Evolutionary conservation across 192 early-diverging fungal species (phyloP), one percentile per base, ranked within the genome.

Genomic region (Diversispora eburnea): DNA sequence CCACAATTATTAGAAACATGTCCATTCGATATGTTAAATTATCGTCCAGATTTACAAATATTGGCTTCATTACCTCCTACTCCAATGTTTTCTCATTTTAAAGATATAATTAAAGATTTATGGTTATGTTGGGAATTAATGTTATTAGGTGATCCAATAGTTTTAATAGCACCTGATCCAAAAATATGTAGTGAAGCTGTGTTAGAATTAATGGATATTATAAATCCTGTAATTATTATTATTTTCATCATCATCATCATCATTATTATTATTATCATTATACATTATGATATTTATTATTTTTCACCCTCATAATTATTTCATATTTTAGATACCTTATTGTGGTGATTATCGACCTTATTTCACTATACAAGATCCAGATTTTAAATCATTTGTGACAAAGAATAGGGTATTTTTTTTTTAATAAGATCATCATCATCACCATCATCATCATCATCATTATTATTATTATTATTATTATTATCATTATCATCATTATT

Each of bases 291-390:
- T 6, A 42, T 52, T 42, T 25, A 51, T 33, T 33, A 33, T 33
- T 33, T 33, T n/a, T n/a, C n/a, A 33, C 2, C 2, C 41, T 42
- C 64, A 8, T 7, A 45, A 8, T 42, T 39, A 8, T 7, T 13
- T 22, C 61, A 46, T 33, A 3, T 8, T 7, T 6, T 83, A 92
- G 86, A 93, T 96, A 66, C 89, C 92, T 20, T 99, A 94, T 78
- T 97, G 95, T 68, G 97, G 97, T 47, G 95, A 99, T 80, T 95
- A 90, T 75, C 89, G 97, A 19, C 96, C 96, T 10, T 99, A 96
- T 69, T 96, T 99, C 76, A 99, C 97, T 4, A 94, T 99, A 70
- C 95, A 97, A 78, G 96, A 97, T 76, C 82, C 91, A 4, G 97
- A 99, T 77, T 94, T 97, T 67, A 90, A 91, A 63, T 80, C 82